These are phyloP conservation scores for Pythium coloratum DNA, from an alignment of 352 stramenopile genomes.

Conservation along the genomic window DNA sequence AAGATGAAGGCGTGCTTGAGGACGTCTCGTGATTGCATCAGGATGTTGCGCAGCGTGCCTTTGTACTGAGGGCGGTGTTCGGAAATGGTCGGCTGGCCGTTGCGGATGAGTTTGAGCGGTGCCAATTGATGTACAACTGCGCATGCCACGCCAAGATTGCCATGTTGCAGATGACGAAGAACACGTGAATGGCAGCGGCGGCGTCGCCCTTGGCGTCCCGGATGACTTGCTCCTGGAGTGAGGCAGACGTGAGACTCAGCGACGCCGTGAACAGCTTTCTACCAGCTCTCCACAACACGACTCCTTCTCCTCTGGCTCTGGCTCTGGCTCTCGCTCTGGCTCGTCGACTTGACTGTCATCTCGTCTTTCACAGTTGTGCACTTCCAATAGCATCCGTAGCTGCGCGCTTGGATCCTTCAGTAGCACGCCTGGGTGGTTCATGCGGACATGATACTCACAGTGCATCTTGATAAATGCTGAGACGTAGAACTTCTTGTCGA, in stretches of 20 bases:
- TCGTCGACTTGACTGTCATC: no score
- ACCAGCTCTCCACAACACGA: background rate
- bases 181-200: slow-evolving; percentile 11
- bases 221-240: slow-evolving; percentile 6
- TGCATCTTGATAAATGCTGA: slow-evolving; percentile 33
- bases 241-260: slow-evolving; percentile 10
- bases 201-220: slow-evolving; percentile 6
- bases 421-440: slow-evolving; percentile 14
- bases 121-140: slow-evolving; percentile 29
- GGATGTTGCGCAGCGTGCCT: slow-evolving; percentile 17
- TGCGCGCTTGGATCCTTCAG: slow-evolving; percentile 10
- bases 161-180: slow-evolving; percentile 22
- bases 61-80: slow-evolving; percentile 25
- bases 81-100: slow-evolving; percentile 17
- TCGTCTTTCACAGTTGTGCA: background rate
- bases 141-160: slow-evolving; percentile 29
- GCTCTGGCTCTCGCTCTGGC: slow-evolving; percentile 5
- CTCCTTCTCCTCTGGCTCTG: slow-evolving; percentile 13
- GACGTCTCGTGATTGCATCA: slow-evolving; percentile 19
- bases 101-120: slow-evolving; percentile 22
- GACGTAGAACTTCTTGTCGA: slow-evolving; percentile 29
- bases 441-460: slow-evolving; percentile 24
- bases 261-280: slow-evolving; percentile 29
- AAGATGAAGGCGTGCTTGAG: slow-evolving; percentile 28
- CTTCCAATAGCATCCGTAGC: slow-evolving; percentile 21